Evolutionary conservation across 116 monocot genomes (phyloP).

Genomic region (Cymodocea nodosa): DNA sequence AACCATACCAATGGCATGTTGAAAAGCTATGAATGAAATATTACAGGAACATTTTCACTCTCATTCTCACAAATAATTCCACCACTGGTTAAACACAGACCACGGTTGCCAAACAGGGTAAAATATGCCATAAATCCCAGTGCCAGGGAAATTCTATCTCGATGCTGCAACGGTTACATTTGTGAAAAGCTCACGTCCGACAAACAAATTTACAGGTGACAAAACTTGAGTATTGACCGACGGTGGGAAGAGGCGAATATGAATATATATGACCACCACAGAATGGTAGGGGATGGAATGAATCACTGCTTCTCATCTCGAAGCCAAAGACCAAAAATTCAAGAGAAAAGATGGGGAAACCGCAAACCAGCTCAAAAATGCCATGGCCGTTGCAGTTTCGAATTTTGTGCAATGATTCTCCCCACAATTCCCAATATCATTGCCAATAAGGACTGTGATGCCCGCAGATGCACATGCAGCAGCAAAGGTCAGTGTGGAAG

Average conservation of each 20-base stretch:
- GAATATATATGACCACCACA: neutral
- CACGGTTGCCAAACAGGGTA: neutral
- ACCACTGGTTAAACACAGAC: neutral
- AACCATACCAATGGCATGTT: too few relatives aligned
- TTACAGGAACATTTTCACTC: too few relatives aligned
- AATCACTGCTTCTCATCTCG: constrained; percentile 20
- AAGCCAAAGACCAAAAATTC: constrained; percentile 65
- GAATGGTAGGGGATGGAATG: neutral
- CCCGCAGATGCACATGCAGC: constrained; percentile 76
- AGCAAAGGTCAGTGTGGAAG: constrained; percentile 48
- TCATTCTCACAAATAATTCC: neutral
- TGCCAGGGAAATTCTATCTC: neutral
- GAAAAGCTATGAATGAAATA: too few relatives aligned
- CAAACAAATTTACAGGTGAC: too few relatives aligned
- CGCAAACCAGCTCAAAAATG: constrained; percentile 64
- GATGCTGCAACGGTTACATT: neutral
- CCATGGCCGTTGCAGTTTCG: constrained; percentile 66
- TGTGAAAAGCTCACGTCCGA: neutral
- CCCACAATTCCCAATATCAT: constrained; percentile 42
- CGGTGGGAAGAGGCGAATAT: too few relatives aligned
- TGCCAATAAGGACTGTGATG: constrained; percentile 68
- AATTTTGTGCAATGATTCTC: constrained; percentile 45
- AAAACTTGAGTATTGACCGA: neutral
- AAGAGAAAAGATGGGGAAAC: constrained; percentile 54
- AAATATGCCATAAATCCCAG: neutral